Conservation (phyloP, 2,329 filamentous ascomycete genomes). For the Fusarium avenaceum region DNA sequence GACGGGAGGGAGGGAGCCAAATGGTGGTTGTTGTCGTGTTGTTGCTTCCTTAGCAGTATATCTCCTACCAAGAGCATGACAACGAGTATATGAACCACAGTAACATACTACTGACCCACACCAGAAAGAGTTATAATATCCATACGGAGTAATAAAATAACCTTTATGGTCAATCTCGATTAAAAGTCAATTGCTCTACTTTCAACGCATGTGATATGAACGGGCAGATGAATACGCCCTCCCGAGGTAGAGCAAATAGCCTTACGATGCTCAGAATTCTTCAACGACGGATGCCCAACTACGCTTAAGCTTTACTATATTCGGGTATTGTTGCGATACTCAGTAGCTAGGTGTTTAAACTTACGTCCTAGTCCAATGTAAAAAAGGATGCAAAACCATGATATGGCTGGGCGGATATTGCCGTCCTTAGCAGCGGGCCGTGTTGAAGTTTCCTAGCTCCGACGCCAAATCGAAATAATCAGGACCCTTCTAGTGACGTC, state of each 20-base stretch:
- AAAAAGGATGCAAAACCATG: conserved; percentile 2
- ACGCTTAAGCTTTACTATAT: background rate
- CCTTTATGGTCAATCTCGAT: background rate
- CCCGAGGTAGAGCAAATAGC: background rate
- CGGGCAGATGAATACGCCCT: background rate
- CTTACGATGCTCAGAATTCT: background rate
- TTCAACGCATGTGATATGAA: background rate
- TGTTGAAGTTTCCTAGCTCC: conserved; percentile 25
- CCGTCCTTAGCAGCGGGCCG: conserved; percentile 32
- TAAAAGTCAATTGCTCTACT: background rate
- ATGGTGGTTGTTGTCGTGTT: background rate
- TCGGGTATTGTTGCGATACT: conserved; percentile 8
- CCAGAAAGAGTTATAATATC: background rate
- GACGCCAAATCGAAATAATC: conserved; percentile 14
- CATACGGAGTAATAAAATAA: background rate
- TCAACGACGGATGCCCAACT: background rate
- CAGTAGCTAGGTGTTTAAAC: background rate
- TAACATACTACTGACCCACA: background rate
- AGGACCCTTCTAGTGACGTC: conserved; percentile 25
- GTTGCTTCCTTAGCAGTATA: background rate
- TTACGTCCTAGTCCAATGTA: background rate
- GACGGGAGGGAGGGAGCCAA: background rate
- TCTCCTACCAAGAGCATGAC: background rate
- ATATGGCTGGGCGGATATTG: conserved; percentile 18
- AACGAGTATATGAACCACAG: background rate